Percentiles rank a stretch among this genome's conserved stretches.
Conservation (phyloP, 331 rosid species). For the Cydonia oblonga region DNA sequence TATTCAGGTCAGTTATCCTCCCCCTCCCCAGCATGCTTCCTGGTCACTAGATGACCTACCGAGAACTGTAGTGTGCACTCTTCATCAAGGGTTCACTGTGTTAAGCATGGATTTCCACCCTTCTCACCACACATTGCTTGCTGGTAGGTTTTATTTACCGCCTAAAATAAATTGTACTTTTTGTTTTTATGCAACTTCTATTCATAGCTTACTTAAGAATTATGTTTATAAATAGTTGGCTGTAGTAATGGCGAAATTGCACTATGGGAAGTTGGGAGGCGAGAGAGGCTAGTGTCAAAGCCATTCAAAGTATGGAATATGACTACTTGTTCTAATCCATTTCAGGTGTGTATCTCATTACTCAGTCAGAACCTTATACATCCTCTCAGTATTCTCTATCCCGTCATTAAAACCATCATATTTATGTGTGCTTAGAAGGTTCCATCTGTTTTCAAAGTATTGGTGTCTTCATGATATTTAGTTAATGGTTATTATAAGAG, state of each 20-base stretch:
- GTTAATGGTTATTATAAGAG: not conserved
- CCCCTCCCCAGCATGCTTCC: slow-evolving; percentile 23
- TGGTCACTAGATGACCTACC: slow-evolving; percentile 40
- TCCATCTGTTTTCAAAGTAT: not conserved
- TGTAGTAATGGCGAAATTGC: slow-evolving; percentile 40
- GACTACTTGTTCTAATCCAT: slow-evolving; percentile 17
- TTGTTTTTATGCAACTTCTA: not conserved
- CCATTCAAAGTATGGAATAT: slow-evolving; percentile 30
- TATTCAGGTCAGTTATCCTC: slow-evolving; percentile 26
- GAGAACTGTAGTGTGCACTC: slow-evolving; percentile 21
- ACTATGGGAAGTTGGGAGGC: slow-evolving; percentile 40
- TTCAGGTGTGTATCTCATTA: slow-evolving; percentile 29
- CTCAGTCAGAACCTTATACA: not conserved
- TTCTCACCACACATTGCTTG: slow-evolving; percentile 34
- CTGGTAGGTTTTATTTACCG: slow-evolving; percentile 20
- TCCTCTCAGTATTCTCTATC: not conserved
- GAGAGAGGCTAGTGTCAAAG: slow-evolving; percentile 31
- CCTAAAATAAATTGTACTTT: not conserved
- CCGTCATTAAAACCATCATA: not conserved
- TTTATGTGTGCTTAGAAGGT: not conserved
- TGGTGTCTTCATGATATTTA: not conserved
- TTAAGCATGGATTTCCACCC: slow-evolving; percentile 54
- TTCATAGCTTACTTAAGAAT: slow-evolving; percentile 7
- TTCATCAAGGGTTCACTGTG: slow-evolving; percentile 28
- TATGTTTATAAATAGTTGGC: slow-evolving; percentile 37